phyloP scores from a whole-genome alignment of 306 rosid species.

The Trifolium fragiferum region DNA sequence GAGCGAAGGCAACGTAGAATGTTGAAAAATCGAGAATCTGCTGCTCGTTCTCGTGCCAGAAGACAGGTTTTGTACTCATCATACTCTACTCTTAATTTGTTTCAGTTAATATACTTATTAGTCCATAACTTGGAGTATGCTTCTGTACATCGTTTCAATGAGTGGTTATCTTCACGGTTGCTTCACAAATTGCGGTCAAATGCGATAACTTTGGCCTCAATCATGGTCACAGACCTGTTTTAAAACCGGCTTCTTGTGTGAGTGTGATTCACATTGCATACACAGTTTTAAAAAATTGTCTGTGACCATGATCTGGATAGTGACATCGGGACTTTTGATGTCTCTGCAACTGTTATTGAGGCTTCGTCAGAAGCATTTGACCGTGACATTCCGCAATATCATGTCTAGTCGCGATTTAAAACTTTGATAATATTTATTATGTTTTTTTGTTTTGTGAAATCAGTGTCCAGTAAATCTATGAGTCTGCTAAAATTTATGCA shows the following conservation, averaged over 20 bases:
- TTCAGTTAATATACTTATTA: slow-evolving; percentile 17
- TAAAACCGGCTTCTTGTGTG: neutral
- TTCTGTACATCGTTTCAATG: neutral
- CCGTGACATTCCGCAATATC: neutral
- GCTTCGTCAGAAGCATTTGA: neutral
- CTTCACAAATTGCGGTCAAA: neutral
- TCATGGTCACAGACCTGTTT: neutral
- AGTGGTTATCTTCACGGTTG: neutral
- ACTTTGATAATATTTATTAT: neutral
- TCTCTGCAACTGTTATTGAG: neutral
- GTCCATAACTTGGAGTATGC: neutral
- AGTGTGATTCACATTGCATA: neutral
- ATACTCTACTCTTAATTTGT: neutral
- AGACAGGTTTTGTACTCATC: slow-evolving; percentile 62
- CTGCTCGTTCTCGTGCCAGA: slow-evolving; percentile 82
- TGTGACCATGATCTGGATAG: neutral
- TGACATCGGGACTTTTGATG: neutral
- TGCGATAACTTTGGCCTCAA: neutral
- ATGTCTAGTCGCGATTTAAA: neutral
- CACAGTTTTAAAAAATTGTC: neutral
- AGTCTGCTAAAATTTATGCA: slow-evolving; percentile 3
- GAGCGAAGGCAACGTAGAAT: slow-evolving; percentile 80
- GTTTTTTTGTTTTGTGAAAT: neutral
- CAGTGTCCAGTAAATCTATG: neutral
- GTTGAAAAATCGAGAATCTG: slow-evolving; percentile 85